These are phyloP conservation scores for Gossypium sturtianum DNA, from an alignment of 345 rosid genomes.

Conservation along the genomic window DNA sequence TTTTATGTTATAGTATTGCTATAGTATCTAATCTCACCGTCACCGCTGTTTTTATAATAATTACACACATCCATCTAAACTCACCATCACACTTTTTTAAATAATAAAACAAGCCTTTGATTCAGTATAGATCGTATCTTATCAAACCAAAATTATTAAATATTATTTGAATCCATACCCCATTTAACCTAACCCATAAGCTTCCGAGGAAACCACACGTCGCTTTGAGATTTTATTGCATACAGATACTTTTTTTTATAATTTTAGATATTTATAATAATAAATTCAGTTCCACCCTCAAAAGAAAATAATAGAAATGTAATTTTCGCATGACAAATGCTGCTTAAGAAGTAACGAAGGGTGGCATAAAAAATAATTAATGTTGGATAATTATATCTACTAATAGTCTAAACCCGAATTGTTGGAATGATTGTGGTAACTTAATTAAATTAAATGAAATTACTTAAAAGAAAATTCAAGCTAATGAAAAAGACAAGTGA, in stretches of 20 bases:
- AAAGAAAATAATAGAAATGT: background rate
- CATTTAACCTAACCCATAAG: too few species aligned
- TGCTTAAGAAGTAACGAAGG: background rate
- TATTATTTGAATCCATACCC: too few species aligned
- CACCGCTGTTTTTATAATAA: fast-evolving
- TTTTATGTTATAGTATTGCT: too few species aligned
- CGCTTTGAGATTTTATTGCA: too few species aligned
- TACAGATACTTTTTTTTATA: too few species aligned
- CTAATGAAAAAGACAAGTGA: too few species aligned
- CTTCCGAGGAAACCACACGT: too few species aligned
- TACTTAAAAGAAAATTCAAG: background rate
- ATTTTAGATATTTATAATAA: background rate
- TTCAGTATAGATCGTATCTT: too few species aligned
- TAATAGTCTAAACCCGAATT: background rate
- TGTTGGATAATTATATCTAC: background rate
- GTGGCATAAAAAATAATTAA: background rate
- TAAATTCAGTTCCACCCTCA: background rate
- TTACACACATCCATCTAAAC: too few species aligned
- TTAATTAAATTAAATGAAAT: background rate
- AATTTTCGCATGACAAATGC: background rate
- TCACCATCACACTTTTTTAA: too few species aligned
- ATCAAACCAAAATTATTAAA: too few species aligned
- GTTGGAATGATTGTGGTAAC: background rate
- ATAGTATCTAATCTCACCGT: fast-evolving
- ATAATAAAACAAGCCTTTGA: too few species aligned